Evolutionary conservation across 2,329 filamentous ascomycete species (phyloP), one percentile per base, ranked within the genome.

Genomic region (Sporothrix pseudoabietina): DNA sequence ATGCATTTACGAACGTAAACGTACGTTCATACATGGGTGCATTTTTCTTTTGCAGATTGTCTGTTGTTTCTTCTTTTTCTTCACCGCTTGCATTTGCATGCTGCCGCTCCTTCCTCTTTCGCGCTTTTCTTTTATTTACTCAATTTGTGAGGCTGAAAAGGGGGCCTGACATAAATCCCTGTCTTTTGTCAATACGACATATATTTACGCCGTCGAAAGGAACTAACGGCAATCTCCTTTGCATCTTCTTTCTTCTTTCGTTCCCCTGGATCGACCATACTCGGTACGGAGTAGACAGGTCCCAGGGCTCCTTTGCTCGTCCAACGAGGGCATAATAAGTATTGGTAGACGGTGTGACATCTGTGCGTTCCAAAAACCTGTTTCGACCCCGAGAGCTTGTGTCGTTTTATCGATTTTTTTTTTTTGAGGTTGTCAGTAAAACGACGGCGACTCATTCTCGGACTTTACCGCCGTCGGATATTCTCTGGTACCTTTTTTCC

Each of bases 191-290:
- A 30, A 55, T 55, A 26, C 52, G 26, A 55, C 52, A 55, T 55
- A 26, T 26, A 26, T 26, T 26, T 26, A 55, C 52, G 52, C 12
- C n/a, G 6, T 55, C 12, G 22, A 26, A 59, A 59, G 55, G 55
- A 59, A 59, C 55, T 16, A 59, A 59, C 30, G 55, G 30, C 54
- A 32, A 57, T 57, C 54, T 57, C 54, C 10, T 61, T 63, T 30
- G 52, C 52, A 55, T 55, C 22, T 63, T 12, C 32, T 35, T 63
- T 6, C 26, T 32, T 59, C 12, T 19, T 63, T 19, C 14, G 12
- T 55, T 30, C 12, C 22, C 22, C 52, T 14, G 9, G 16, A n/a
- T n/a, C 19, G 16, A 19, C 5, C 12, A 55, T 26, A 26, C 26
- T 2, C 26, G 9, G 52, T 26, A 26, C 26, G 2, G 12, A 26